Evolutionary conservation across 495 filamentous ascomycete species (phyloP), one percentile per base, ranked within the genome.

Genomic region (Penicillium riverlandense): DNA sequence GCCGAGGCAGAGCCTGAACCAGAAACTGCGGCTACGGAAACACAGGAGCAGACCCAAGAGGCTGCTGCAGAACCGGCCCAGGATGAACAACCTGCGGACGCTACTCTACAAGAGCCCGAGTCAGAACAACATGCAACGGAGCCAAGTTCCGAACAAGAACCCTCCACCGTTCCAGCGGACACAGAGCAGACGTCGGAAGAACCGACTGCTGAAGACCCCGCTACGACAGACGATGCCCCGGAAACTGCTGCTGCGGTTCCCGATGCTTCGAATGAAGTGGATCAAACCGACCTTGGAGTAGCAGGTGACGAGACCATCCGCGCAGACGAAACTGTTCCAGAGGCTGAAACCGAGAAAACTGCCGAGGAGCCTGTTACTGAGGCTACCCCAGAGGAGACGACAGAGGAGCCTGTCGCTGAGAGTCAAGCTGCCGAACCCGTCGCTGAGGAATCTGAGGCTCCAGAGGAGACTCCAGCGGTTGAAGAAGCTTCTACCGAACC

Each of bases 401-500:
- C 28, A n/a, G 31, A 34, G 5, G 40, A 34, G n/a, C 28, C 41
- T 1, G 38, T 38, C 10, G n/a, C 29, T 16, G 50, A 44, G 31
- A 36, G 14, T 14, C 30, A 47, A 16, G 11, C 43, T 15, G 28
- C 38, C 10, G 44, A 54, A 37, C 27, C 38, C 13, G 37, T 27
- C 12, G 33, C 29, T 0, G 49, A 36, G 16, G 55, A 57, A 42
- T 29, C 44, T 11, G 37, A 44, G 47, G 11, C 33, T 40, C 31
- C 22, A 15, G 35, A 46, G 45, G 49, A 45, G 11, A 12, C 44
- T 34, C 11, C 48, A 11, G 34, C 37, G 9, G 39, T 22, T 38
- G 40, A 48, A 35, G 39, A 54, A 31, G 8, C 49, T 1, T 33
- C 40, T 11, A 16, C 33, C 10, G 50, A 62, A 30, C 29, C 45